Evolutionary conservation across 768 basidiomycete species (phyloP).

Genomic region (Tylopilus sp.): DNA sequence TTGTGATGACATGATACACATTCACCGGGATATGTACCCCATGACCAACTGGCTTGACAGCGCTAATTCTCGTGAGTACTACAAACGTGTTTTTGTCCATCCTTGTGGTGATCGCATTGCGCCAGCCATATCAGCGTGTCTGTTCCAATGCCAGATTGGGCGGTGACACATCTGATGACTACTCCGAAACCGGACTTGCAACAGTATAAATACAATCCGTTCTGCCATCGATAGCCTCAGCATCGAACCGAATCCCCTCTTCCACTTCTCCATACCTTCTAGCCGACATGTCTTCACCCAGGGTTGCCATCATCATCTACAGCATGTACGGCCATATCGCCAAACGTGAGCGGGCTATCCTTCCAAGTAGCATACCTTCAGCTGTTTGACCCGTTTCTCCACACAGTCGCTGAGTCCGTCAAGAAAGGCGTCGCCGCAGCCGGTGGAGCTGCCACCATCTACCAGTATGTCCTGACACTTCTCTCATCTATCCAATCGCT

Average conservation of each 20-base stretch:
- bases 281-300: conserved; percentile 42
- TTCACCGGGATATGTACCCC: too few species aligned
- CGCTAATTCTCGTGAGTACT: conserved; percentile 16
- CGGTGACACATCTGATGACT: not conserved
- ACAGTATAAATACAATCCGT: conserved; percentile 13
- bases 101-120: not conserved
- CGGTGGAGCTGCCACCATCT: conserved; percentile 51
- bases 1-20: not conserved
- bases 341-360: conserved; percentile 47
- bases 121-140: conserved; percentile 4
- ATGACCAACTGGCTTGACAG: not conserved
- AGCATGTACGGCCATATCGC: conserved; percentile 71
- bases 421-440: conserved; percentile 43
- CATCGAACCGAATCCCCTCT: not conserved
- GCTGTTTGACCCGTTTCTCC: not conserved
- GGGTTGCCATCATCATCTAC: conserved; percentile 72
- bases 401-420: conserved; percentile 59
- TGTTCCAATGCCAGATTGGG: conserved; percentile 9
- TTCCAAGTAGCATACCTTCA: conserved; percentile 41
- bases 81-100: conserved; percentile 9
- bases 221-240: too few species aligned
- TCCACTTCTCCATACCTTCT: not conserved
- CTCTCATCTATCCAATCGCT: too few species aligned
- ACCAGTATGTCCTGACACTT: conserved; percentile 42
- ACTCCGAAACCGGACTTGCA: not conserved